Conservation (phyloP, 495 filamentous ascomycete genomes). For the Xylaria grammica region DNA sequence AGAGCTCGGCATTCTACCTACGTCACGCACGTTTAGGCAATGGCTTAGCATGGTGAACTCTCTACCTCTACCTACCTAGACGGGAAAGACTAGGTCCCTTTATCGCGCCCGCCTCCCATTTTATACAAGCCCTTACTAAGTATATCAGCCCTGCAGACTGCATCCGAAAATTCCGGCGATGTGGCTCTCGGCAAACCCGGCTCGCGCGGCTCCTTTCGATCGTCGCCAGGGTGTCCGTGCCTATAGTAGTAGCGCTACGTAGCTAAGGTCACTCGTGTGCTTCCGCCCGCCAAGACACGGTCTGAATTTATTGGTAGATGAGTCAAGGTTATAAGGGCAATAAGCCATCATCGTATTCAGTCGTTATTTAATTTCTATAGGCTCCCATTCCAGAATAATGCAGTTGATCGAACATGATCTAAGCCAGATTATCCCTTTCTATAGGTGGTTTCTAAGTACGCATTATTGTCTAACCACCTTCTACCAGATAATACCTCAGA, state of each 20-base stretch:
- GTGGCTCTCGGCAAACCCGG: conserved; percentile 10
- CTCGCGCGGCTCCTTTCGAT: conserved; percentile 1
- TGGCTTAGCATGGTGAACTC: too few species aligned
- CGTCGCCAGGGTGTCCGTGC: conserved; percentile 11
- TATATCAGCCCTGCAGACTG: conserved; percentile 4
- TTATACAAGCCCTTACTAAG: too few species aligned
- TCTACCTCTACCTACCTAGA: not conserved
- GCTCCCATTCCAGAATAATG: too few species aligned
- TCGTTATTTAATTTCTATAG: too few species aligned
- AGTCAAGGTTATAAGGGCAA: too few species aligned
- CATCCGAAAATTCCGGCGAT: conserved; percentile 13
- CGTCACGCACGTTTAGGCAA: too few species aligned
- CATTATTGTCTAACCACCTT: not conserved
- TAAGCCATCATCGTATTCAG: too few species aligned
- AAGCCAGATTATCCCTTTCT: too few species aligned
- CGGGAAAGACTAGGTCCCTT: not conserved
- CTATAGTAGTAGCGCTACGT: too few species aligned
- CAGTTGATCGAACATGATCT: too few species aligned
- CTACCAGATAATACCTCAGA: not conserved
- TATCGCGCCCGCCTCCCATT: not conserved
- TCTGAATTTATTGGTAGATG: not conserved
- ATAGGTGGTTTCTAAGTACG: not conserved
- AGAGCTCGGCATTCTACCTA: not conserved
- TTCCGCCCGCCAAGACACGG: not conserved
- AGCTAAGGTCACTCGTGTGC: too few species aligned